phyloP scores from a whole-genome alignment of 371 early-diverging fungal genomes.

The Apophysomyces variabilis region DNA sequence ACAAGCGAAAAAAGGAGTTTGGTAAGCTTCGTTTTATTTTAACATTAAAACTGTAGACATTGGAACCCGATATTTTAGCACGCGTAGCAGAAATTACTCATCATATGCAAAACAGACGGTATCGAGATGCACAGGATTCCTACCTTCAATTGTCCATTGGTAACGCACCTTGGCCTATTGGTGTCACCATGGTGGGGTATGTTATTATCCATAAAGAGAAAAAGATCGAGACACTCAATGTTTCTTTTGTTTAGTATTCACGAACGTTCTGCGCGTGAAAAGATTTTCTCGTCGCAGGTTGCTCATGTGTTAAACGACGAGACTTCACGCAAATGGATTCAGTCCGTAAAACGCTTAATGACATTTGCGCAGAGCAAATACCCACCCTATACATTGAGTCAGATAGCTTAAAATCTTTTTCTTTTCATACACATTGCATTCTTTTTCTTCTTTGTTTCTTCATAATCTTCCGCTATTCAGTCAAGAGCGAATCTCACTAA shows the following conservation, averaged over 20 bases:
- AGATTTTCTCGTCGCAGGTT: constrained; percentile 92
- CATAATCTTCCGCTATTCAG: no score
- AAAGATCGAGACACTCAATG: no score
- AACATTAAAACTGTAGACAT: constrained; percentile 23
- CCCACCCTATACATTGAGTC: constrained; percentile 83
- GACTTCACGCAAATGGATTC: constrained; percentile 97
- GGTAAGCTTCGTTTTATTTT: neutral
- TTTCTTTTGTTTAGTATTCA: constrained; percentile 75
- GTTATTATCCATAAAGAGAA: neutral
- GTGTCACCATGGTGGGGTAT: constrained; percentile 86
- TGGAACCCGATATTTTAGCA: constrained; percentile 86
- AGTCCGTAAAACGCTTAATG: constrained; percentile 95
- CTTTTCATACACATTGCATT: neutral
- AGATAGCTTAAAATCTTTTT: constrained; percentile 50
- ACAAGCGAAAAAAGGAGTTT: neutral
- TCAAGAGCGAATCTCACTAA: no score
- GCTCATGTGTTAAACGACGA: constrained; percentile 99
- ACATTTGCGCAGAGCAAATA: constrained; percentile 93
- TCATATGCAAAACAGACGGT: constrained; percentile 84
- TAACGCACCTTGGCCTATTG: constrained; percentile 99
- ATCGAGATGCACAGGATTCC: constrained; percentile 91
- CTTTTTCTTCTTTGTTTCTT: no score
- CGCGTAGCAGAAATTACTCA: constrained; percentile 89
- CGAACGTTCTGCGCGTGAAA: constrained; percentile 96
- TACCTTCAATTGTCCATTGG: constrained; percentile 95